A percentile compares a stretch with the other conserved stretches of the same genome.
These are phyloP conservation scores for Clitopilus hobsonii DNA, from an alignment of 768 basidiomycete genomes.

Conservation along the genomic window DNA sequence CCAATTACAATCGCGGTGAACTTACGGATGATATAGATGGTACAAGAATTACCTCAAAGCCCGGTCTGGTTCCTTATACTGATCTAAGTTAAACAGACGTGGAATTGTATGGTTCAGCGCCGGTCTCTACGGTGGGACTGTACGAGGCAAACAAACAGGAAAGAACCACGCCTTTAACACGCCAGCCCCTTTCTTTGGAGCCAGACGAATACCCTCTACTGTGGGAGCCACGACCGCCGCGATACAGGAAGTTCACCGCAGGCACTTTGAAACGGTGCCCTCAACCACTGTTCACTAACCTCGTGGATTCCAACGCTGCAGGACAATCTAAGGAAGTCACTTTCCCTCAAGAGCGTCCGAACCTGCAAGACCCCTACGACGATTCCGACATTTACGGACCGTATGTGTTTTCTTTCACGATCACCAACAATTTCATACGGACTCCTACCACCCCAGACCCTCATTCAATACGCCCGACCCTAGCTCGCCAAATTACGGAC, in stretches of 20 bases:
- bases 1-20: neutral
- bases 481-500: too few species aligned
- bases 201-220: neutral
- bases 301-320: neutral
- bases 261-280: neutral
- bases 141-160: too few species aligned
- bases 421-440: too few species aligned
- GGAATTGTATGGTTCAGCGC: neutral
- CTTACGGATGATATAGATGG: neutral
- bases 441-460: too few species aligned
- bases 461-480: too few species aligned
- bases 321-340: neutral
- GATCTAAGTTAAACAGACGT: neutral
- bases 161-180: too few species aligned
- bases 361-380: neutral
- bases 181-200: neutral
- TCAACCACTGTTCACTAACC: neutral
- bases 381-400: neutral
- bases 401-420: neutral
- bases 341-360: neutral
- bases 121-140: too few species aligned
- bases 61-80: neutral
- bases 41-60: neutral
- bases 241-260: neutral
- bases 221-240: neutral